Base-by-base conservation (phyloP, 2,329 filamentous ascomycete genomes). In the Fusarium acutatum region DNA sequence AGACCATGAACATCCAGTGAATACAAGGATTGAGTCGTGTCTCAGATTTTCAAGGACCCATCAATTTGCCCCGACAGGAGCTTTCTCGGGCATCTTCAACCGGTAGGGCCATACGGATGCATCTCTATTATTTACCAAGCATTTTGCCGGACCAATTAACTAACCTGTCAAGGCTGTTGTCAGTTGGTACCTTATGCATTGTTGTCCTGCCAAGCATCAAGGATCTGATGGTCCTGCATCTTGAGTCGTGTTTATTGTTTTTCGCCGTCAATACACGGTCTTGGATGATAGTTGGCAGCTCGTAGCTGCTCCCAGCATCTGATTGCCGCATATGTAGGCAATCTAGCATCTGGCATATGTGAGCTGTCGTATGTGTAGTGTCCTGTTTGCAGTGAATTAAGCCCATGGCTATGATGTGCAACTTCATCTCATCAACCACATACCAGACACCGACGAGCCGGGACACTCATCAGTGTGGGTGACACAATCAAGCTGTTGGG, bases 201-300 rank as follows among this genome's bases (percentile, higher is more conserved):
- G 71, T 74, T 69, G 71, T 64, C 71, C 71, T 43, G 71, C 59
- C 71, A 72, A 68, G 67, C 30, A 47, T 67, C 67, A 60, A 74
- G 67, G 71, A 62, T 74, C 35, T 65, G 38, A 41, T 47, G 30
- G 46, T 56, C 43, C 63, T 59, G 44, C 34, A 58, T 64, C 46
- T 72, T 59, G 56, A 68, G 47, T 54, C 49, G 50, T 69, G 67
- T 74, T 73, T 72, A 58, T 73, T 69, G 49, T 68, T 63, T 64
- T 71, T 69, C 24, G 49, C 53, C 20, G 20, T 53, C 50, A 49
- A 49, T 38, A 38, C 38, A 40, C 44, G 24, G 34, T 18, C 37
- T 58, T 53, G n/a, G 56, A 44, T 28, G 22, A 64, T 49, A 43
- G 62, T 60, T 40, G 41, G 22, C 30, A 43, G 62, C 65, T 58